A percentile compares a stretch with the other conserved stretches of the same genome.
Evolutionary conservation across 305 asterid species (phyloP).

Genomic region (Fraxinus sp.): DNA sequence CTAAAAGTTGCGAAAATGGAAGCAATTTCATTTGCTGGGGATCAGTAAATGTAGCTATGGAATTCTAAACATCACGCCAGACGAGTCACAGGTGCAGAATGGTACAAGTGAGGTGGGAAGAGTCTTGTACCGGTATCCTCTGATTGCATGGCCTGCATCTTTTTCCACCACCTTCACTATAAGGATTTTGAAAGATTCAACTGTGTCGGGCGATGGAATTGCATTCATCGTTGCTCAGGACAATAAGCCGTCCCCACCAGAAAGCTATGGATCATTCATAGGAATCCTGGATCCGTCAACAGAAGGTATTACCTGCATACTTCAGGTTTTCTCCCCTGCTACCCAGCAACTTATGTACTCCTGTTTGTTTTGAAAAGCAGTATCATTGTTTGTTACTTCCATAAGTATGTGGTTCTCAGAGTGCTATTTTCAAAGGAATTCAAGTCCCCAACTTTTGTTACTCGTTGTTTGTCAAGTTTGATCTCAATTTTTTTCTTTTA

Average conservation of each 20-base stretch:
- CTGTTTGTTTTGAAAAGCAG: background rate
- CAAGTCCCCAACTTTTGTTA: background rate
- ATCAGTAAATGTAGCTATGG: constrained; percentile 43
- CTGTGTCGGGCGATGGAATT: constrained; percentile 53
- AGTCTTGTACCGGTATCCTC: constrained; percentile 47
- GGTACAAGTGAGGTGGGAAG: constrained; percentile 48
- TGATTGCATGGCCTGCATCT: constrained; percentile 55
- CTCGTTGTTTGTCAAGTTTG: background rate
- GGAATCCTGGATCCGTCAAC: constrained; percentile 68
- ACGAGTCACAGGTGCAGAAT: background rate
- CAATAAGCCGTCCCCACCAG: constrained; percentile 50
- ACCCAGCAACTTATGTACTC: background rate
- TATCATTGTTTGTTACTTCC: background rate
- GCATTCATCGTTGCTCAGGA: constrained; percentile 59
- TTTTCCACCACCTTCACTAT: constrained; percentile 53
- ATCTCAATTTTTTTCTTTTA: background rate
- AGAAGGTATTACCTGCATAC: constrained; percentile 35
- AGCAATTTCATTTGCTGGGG: constrained; percentile 55
- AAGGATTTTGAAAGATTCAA: constrained; percentile 39
- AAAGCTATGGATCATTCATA: constrained; percentile 58
- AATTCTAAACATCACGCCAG: constrained; percentile 47
- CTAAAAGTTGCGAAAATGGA: constrained; percentile 34
- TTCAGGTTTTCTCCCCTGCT: background rate
- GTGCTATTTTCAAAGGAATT: background rate
- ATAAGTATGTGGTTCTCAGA: background rate